Evolutionary conservation across 495 filamentous ascomycete species (phyloP).

Genomic region (Talaromyces thailandensis): DNA sequence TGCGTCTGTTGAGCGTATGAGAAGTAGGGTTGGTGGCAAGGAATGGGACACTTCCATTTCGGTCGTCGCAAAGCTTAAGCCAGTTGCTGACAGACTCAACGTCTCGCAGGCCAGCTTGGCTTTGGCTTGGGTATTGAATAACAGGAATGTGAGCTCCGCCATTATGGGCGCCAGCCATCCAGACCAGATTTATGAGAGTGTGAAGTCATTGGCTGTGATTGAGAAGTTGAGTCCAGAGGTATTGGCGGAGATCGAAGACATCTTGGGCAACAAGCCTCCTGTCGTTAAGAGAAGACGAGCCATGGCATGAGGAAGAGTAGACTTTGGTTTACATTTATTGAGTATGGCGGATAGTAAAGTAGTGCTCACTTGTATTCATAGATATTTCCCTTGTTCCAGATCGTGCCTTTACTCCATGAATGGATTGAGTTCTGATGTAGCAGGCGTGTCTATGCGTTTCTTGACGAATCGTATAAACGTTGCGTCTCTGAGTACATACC

Average conservation of each 20-base stretch:
- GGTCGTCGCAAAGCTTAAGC: conserved; percentile 9
- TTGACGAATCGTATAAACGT: too few species aligned
- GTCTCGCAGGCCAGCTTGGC: conserved; percentile 49
- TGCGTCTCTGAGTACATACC: too few species aligned
- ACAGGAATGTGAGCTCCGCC: conserved; percentile 50
- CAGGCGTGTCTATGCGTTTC: too few species aligned
- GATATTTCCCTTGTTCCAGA: too few species aligned
- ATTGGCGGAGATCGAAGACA: conserved; percentile 8
- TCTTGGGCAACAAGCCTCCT: background rate
- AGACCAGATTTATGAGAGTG: conserved; percentile 9
- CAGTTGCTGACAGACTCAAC: conserved; percentile 49
- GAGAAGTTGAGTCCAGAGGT: conserved; percentile 13
- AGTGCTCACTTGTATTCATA: too few species aligned
- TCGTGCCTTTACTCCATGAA: too few species aligned
- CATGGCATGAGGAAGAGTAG: background rate
- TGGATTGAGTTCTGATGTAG: too few species aligned
- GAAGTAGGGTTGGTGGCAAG: conserved; percentile 6
- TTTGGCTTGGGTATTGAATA: conserved; percentile 60
- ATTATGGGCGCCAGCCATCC: conserved; percentile 8
- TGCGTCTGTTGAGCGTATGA: conserved; percentile 14
- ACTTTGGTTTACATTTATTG: background rate
- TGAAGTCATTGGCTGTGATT: conserved; percentile 12
- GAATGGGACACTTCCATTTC: conserved; percentile 11
- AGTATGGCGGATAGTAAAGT: too few species aligned
- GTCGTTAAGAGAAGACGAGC: background rate